Evolutionary conservation across 495 filamentous ascomycete genomes (phyloP).

Genomic region (Annulohypoxylon maeteangense): DNA sequence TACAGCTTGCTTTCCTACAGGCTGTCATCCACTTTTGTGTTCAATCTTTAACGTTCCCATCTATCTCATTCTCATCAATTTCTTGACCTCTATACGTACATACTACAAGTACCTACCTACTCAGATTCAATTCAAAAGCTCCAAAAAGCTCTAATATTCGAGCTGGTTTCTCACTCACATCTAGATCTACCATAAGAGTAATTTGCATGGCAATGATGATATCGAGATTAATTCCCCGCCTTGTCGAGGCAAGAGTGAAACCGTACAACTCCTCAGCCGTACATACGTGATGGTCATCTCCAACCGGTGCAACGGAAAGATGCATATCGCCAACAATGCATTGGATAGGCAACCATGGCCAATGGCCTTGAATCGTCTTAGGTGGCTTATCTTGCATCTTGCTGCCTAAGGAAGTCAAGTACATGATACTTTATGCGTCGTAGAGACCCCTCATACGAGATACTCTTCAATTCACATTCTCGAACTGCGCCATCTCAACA

Average conservation of each 20-base stretch:
- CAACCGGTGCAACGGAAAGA: constrained; percentile 11
- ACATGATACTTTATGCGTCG: not conserved
- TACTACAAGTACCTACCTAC: too few relatives aligned
- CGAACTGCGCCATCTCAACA: not conserved
- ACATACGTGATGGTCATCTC: not conserved
- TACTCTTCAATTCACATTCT: not conserved
- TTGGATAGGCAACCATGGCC: not conserved
- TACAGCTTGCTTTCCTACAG: too few relatives aligned
- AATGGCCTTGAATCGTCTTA: not conserved
- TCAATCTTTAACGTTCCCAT: too few relatives aligned
- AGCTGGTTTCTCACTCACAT: not conserved
- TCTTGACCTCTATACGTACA: too few relatives aligned
- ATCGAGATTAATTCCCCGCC: not conserved
- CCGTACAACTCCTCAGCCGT: not conserved
- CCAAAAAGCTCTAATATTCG: too few relatives aligned
- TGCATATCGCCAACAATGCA: constrained; percentile 5
- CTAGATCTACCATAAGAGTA: not conserved
- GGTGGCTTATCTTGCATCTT: not conserved
- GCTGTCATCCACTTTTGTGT: too few relatives aligned
- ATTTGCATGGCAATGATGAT: not conserved
- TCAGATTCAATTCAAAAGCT: not conserved
- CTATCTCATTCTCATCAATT: too few relatives aligned
- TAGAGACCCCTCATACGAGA: not conserved
- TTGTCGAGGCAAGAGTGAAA: not conserved
- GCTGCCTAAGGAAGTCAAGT: not conserved